Percentiles rank a stretch among this genome's conserved stretches.
Conservation (phyloP, 2,329 filamentous ascomycete species). For the Cytospora leucostoma region DNA sequence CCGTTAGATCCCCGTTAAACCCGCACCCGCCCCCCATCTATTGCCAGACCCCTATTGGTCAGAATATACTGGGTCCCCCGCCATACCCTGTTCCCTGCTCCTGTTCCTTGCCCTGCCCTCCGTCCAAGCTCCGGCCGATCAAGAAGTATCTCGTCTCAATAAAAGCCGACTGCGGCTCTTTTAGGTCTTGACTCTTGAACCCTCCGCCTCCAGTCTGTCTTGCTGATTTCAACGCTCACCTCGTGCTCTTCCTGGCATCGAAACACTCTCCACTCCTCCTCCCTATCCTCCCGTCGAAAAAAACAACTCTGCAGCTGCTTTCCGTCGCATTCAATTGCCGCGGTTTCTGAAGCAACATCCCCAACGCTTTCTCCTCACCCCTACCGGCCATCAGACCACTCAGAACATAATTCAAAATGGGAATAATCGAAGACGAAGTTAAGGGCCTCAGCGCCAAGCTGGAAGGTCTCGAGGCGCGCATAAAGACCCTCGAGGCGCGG, state of each 20-base stretch:
- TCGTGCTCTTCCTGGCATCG: neutral
- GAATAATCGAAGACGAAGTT: slow-evolving; percentile 82
- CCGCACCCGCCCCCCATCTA: slow-evolving; percentile 10
- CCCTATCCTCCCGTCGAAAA: slow-evolving; percentile 4
- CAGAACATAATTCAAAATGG: slow-evolving; percentile 66
- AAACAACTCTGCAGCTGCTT: slow-evolving; percentile 4
- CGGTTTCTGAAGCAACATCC: neutral
- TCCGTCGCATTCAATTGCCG: slow-evolving; percentile 21
- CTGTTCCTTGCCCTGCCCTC: slow-evolving; percentile 6
- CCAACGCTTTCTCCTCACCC: neutral
- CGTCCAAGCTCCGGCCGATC: slow-evolving; percentile 10
- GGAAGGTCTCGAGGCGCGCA: slow-evolving; percentile 78
- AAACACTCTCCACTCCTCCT: slow-evolving; percentile 12
- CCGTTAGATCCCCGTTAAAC: slow-evolving; percentile 6
- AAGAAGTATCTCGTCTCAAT: slow-evolving; percentile 11
- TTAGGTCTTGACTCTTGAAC: slow-evolving; percentile 6
- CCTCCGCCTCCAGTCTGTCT: neutral
- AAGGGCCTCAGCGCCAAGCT: slow-evolving; percentile 84
- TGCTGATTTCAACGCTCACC: neutral
- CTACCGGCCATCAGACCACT: slow-evolving; percentile 4
- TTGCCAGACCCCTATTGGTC: slow-evolving; percentile 9
- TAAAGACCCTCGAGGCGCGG: slow-evolving; percentile 80
- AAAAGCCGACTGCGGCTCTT: slow-evolving; percentile 22
- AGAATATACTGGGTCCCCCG: neutral
- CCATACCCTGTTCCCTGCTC: slow-evolving; percentile 3